Evolutionary conservation across 495 filamentous ascomycete species (phyloP).

Genomic region (Neurospora sp.): DNA sequence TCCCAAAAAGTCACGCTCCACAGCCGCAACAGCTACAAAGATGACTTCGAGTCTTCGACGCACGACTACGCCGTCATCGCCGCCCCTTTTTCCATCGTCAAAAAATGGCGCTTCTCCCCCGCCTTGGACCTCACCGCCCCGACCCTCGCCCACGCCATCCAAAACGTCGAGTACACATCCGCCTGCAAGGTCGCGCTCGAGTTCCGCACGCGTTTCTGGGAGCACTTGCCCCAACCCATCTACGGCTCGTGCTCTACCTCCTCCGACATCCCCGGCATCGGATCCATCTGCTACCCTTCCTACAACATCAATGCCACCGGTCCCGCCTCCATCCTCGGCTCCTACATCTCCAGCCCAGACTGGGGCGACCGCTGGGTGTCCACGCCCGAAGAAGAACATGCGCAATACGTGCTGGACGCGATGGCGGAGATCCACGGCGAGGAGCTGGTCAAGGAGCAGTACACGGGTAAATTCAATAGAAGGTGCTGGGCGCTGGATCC

Average conservation of each 20-base stretch:
- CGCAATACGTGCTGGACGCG: conserved; percentile 31
- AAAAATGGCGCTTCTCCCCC: conserved; percentile 41
- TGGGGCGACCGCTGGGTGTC: conserved; percentile 20
- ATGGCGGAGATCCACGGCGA: conserved; percentile 50
- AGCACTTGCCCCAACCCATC: conserved; percentile 50
- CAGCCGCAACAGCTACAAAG: conserved; percentile 32
- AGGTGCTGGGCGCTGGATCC: conserved; percentile 50
- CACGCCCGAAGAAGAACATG: conserved; percentile 11
- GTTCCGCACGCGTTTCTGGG: conserved; percentile 59
- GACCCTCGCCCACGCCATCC: conserved; percentile 41
- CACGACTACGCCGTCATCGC: conserved; percentile 59
- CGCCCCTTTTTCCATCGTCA: conserved; percentile 49
- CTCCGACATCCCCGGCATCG: conserved; percentile 48
- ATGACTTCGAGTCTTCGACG: conserved; percentile 34
- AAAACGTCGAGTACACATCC: conserved; percentile 43
- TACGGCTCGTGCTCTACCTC: conserved; percentile 48
- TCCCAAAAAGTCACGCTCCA: conserved; percentile 37
- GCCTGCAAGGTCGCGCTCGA: conserved; percentile 59
- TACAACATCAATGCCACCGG: conserved; percentile 53
- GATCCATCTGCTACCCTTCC: conserved; percentile 51
- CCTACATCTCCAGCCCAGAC: conserved; percentile 38
- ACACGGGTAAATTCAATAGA: conserved; percentile 48
- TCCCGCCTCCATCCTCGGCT: conserved; percentile 52
- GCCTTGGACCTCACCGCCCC: conserved; percentile 28
- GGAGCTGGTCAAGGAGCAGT: conserved; percentile 40